phyloP scores from a whole-genome alignment of 2,329 filamentous ascomycete genomes.

The Hypoxylon sp. region DNA sequence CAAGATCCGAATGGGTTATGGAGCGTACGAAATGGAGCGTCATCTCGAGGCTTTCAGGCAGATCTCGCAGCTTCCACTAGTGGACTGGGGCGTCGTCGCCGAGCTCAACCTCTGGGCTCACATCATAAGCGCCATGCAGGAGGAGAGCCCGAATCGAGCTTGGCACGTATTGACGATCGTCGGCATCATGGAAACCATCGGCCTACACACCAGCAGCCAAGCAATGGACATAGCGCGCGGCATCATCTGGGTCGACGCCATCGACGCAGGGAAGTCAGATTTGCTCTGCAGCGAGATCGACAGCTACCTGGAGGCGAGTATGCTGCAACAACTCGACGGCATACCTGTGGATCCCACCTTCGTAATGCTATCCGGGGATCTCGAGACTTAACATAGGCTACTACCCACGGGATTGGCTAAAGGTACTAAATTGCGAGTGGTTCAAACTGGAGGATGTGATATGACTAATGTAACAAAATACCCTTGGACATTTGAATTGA shows the following conservation, averaged over 20 bases:
- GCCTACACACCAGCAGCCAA: conserved; percentile 39
- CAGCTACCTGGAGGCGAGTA: conserved; percentile 26
- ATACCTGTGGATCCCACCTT: conserved; percentile 16
- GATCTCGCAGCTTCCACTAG: conserved; percentile 49
- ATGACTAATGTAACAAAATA: conserved; percentile 13
- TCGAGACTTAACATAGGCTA: background rate
- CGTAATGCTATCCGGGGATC: background rate
- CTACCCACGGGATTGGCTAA: too few species aligned
- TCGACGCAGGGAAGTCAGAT: conserved; percentile 46
- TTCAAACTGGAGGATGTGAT: background rate
- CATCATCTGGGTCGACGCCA: conserved; percentile 50
- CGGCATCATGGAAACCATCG: conserved; percentile 48
- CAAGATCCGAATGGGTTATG: conserved; percentile 47
- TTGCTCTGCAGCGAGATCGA: conserved; percentile 47
- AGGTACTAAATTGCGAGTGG: background rate
- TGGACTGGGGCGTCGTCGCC: conserved; percentile 50
- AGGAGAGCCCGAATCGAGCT: conserved; percentile 40
- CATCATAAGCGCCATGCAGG: conserved; percentile 48
- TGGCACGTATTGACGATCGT: conserved; percentile 50
- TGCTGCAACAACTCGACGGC: conserved; percentile 6
- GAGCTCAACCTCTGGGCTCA: conserved; percentile 53
- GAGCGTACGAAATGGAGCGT: conserved; percentile 42
- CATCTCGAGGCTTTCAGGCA: conserved; percentile 51
- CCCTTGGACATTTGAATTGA: background rate
- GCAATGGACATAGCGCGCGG: conserved; percentile 47